Evolutionary conservation across 345 rosid genomes (phyloP).

Genomic region (Mangifera indica): DNA sequence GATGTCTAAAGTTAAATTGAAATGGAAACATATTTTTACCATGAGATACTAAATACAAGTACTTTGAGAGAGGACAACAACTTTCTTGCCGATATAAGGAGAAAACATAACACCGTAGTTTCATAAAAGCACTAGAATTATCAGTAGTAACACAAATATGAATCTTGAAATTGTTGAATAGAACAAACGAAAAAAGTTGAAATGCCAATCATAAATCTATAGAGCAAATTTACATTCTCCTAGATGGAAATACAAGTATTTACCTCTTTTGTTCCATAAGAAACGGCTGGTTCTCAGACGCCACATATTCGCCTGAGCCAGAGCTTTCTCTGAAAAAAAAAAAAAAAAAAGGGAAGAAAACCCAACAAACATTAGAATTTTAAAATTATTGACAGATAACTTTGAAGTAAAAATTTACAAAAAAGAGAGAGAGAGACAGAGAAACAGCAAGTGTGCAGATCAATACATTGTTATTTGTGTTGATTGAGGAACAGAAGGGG

Average conservation of each 20-base stretch:
- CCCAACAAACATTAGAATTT: not conserved
- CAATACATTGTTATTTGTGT: slow-evolving; percentile 23
- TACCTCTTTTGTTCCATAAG: slow-evolving; percentile 50
- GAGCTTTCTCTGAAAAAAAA: slow-evolving; percentile 31
- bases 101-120: slow-evolving; percentile 7
- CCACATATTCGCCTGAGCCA: slow-evolving; percentile 30
- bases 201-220: not conserved
- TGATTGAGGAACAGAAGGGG: slow-evolving; percentile 49
- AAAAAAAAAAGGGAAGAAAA: not conserved
- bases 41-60: not conserved
- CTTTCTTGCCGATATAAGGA: not conserved
- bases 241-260: not conserved
- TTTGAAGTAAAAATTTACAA: not conserved
- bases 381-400: not conserved
- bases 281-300: slow-evolving; percentile 46
- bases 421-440: too few relatives aligned
- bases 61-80: not conserved
- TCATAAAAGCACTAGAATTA: not conserved
- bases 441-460: not conserved
- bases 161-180: slow-evolving; percentile 8
- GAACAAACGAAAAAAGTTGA: not conserved
- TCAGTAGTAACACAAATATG: not conserved
- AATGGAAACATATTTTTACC: not conserved
- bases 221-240: not conserved
- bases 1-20: not conserved